A percentile compares a stretch with the other conserved stretches of the same genome.
phyloP scores from a whole-genome alignment of 164 flowering plant species.

The Amborella trichopoda region DNA sequence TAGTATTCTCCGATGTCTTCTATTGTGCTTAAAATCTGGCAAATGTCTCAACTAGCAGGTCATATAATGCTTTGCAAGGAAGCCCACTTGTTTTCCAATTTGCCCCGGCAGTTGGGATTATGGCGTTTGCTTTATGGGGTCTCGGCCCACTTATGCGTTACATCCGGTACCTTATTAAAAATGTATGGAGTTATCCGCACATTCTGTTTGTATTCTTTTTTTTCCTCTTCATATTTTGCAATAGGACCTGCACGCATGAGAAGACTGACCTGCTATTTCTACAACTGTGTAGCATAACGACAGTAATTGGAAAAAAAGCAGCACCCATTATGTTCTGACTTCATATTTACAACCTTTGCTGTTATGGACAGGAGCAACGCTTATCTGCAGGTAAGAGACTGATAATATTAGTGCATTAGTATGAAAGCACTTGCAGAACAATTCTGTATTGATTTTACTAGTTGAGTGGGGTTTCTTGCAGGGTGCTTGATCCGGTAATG shows the following conservation, averaged over 20 bases:
- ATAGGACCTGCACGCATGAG: background rate
- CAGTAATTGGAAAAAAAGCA: conserved; percentile 69
- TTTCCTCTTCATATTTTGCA: background rate
- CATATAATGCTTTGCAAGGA: conserved; percentile 36
- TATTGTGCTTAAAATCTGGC: too few relatives aligned
- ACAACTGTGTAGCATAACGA: conserved; percentile 73
- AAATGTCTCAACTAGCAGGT: too few relatives aligned
- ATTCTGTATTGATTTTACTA: background rate
- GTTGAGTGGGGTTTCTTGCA: conserved; percentile 18
- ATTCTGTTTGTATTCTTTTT: background rate
- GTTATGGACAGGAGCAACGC: conserved; percentile 76
- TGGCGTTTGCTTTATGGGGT: conserved; percentile 71
- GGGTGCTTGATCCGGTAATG: conserved; percentile 72
- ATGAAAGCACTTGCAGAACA: too few relatives aligned
- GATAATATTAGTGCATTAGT: too few relatives aligned
- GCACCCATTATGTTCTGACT: conserved; percentile 42
- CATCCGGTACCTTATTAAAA: conserved; percentile 41
- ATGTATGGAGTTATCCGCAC: conserved; percentile 25
- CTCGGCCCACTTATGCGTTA: conserved; percentile 61
- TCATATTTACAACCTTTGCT: conserved; percentile 77
- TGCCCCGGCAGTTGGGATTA: conserved; percentile 54
- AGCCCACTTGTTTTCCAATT: conserved; percentile 39
- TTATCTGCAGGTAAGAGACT: conserved; percentile 62
- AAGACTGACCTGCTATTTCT: conserved; percentile 12
- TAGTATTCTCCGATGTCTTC: too few relatives aligned